These are phyloP conservation scores for Fusarium sp. DNA, from an alignment of 2,329 filamentous ascomycete genomes.

Conservation along the genomic window DNA sequence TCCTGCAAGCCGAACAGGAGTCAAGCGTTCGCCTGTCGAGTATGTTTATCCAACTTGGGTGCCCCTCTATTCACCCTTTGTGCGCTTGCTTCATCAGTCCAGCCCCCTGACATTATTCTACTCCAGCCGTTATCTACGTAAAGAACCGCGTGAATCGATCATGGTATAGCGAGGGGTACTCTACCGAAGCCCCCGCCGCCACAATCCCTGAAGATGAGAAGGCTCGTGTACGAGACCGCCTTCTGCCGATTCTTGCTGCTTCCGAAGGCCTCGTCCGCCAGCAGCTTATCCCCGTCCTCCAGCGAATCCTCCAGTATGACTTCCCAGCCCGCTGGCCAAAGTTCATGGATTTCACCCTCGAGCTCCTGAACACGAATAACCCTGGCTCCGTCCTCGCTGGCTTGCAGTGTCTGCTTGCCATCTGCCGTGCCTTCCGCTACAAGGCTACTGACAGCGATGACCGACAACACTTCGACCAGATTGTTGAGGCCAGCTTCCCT, in stretches of 20 bases:
- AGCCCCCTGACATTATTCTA: slow-evolving; percentile 31
- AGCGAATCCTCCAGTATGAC: slow-evolving; percentile 96
- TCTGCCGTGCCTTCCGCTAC: slow-evolving; percentile 96
- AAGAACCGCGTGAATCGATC: slow-evolving; percentile 97
- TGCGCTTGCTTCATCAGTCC: slow-evolving; percentile 42
- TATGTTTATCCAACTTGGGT: slow-evolving; percentile 63
- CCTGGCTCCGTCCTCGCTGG: slow-evolving; percentile 90
- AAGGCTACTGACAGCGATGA: slow-evolving; percentile 82
- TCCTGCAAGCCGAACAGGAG: slow-evolving; percentile 90
- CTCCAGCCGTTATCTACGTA: slow-evolving; percentile 90
- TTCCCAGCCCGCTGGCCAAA: slow-evolving; percentile 95
- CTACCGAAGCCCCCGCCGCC: slow-evolving; percentile 67
- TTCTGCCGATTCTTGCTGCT: slow-evolving; percentile 88
- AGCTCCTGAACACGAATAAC: slow-evolving; percentile 88
- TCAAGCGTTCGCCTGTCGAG: slow-evolving; percentile 87
- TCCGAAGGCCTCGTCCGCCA: slow-evolving; percentile 86
- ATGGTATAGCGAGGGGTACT: slow-evolving; percentile 85
- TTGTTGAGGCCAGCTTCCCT: slow-evolving; percentile 91
- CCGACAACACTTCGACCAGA: slow-evolving; percentile 90
- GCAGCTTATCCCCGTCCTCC: slow-evolving; percentile 92
- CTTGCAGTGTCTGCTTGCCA: slow-evolving; percentile 91
- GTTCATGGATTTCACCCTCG: slow-evolving; percentile 92
- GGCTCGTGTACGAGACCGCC: slow-evolving; percentile 83
- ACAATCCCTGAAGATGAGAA: slow-evolving; percentile 92
- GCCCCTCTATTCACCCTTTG: slow-evolving; percentile 34